Evolutionary conservation across 441 rosid genomes (phyloP), one percentile per base, ranked within the genome.

Genomic region (Erodium trifolium): DNA sequence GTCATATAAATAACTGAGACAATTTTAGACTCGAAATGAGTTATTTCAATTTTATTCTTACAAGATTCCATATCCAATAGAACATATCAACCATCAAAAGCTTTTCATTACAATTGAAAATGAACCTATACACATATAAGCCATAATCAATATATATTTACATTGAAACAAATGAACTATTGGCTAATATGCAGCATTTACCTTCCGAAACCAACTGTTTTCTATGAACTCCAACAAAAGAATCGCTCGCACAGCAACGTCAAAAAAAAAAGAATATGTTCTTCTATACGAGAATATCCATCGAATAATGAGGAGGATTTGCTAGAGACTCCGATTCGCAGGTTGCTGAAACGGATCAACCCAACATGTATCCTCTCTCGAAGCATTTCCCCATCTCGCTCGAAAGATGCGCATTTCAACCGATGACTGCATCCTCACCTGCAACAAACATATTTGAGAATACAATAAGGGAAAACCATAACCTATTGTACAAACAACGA

Each of bases 341-440:
- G 5, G 37, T 34, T 34, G 37, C 37, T 0, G 37, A 34, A 75
- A 87, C 7, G 93, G 98, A 82, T 92, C 98, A 0, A 84, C 75
- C 98, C 98, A 92, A 70, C 96, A 93, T 68, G 6, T 79, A 68
- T 93, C 98, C 69, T 81, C 78, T 57, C 77, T 70, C 17, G 17
- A 49, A 1, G 96, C 97, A 55, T 78, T 74, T 75, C 78, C 76
- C 98, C 98, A 90, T 77, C 97, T 82, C 75, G 79, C 78, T 29
- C 70, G 69, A 77, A 90, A 87, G 27, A 82, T 79, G 74, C 81
- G 82, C 96, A 93, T 88, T 67, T 93, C 98, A 0, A 76, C 67
- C 29, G 63, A 84, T 62, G 98, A 93, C 41, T 87, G 92, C 73
- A 65, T 83, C 76, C 98, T 82, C 65, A 92, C 93, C 93, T 86